A percentile compares a stretch with the other conserved stretches of the same genome.
Conservation (phyloP, 2,329 filamentous ascomycete genomes). For the Septoria petroselini region DNA sequence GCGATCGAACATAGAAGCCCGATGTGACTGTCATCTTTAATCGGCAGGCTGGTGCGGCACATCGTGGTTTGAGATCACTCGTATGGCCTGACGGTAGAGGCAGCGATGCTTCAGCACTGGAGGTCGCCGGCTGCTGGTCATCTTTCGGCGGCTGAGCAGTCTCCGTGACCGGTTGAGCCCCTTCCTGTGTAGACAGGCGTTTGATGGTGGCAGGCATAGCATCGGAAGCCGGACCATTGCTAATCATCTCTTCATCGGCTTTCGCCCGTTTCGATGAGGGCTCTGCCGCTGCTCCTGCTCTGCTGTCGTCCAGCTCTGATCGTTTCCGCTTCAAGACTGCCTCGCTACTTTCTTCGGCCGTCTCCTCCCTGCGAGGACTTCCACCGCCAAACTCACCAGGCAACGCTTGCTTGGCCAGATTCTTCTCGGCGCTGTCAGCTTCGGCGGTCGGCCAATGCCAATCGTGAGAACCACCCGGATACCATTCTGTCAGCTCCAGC, state of each 20-base stretch:
- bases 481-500: conserved; percentile 78
- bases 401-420: conserved; percentile 67
- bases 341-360: conserved; percentile 18
- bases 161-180: conserved; percentile 15
- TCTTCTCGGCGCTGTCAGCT: conserved; percentile 70
- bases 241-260: conserved; percentile 22
- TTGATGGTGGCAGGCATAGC: conserved; percentile 9
- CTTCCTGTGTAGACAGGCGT: conserved; percentile 9
- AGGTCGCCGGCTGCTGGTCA: conserved; percentile 33
- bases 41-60: conserved; percentile 66
- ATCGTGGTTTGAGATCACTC: conserved; percentile 18
- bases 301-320: conserved; percentile 26
- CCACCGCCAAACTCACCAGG: conserved; percentile 39
- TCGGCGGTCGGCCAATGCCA: conserved; percentile 78
- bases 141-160: conserved; percentile 13
- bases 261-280: conserved; percentile 41
- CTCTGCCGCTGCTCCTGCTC: conserved; percentile 7
- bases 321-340: conserved; percentile 34
- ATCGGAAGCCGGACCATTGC: conserved; percentile 7
- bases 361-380: conserved; percentile 2
- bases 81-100: neutral
- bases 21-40: conserved; percentile 91
- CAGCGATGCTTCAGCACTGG: conserved; percentile 15
- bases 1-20: conserved; percentile 92
- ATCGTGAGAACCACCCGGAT: conserved; percentile 74